Evolutionary conservation across 2,329 filamentous ascomycete genomes (phyloP).

Genomic region (Aspergillus sp.): DNA sequence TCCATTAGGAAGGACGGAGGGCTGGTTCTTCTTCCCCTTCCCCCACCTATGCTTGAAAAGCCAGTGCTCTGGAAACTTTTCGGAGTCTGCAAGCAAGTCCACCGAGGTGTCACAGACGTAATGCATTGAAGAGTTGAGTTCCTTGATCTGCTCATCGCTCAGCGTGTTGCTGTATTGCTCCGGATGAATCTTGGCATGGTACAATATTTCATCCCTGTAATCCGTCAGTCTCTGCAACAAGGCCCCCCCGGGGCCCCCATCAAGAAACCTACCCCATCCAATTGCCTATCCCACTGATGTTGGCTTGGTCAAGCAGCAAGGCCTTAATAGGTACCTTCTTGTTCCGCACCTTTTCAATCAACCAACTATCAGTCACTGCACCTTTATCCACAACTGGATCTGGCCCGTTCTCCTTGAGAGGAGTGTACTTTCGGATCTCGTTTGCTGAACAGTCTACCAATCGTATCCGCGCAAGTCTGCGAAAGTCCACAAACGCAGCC

Average conservation of each 20-base stretch:
- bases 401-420: slow-evolving; percentile 84
- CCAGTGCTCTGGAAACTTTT: slow-evolving; percentile 80
- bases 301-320: slow-evolving; percentile 76
- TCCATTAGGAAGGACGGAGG: slow-evolving; percentile 67
- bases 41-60: slow-evolving; percentile 83
- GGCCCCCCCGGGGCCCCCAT: background rate
- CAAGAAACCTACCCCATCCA: slow-evolving; percentile 66
- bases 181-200: slow-evolving; percentile 80
- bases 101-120: slow-evolving; percentile 76
- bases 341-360: slow-evolving; percentile 61
- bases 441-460: slow-evolving; percentile 73
- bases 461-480: slow-evolving; percentile 71
- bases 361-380: slow-evolving; percentile 67
- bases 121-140: slow-evolving; percentile 65
- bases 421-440: slow-evolving; percentile 67
- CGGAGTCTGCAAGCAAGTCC: slow-evolving; percentile 71
- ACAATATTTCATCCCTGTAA: slow-evolving; percentile 74
- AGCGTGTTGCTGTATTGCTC: slow-evolving; percentile 90
- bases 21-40: slow-evolving; percentile 70
- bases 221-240: slow-evolving; percentile 4
- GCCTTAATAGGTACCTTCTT: slow-evolving; percentile 87
- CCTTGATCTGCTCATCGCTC: slow-evolving; percentile 60
- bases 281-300: slow-evolving; percentile 89
- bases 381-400: slow-evolving; percentile 82
- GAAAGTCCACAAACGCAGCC: slow-evolving; percentile 74